These are phyloP conservation scores for Schizochytrium sp. DNA, from an alignment of 108 stramenopile genomes.

Conservation along the genomic window DNA sequence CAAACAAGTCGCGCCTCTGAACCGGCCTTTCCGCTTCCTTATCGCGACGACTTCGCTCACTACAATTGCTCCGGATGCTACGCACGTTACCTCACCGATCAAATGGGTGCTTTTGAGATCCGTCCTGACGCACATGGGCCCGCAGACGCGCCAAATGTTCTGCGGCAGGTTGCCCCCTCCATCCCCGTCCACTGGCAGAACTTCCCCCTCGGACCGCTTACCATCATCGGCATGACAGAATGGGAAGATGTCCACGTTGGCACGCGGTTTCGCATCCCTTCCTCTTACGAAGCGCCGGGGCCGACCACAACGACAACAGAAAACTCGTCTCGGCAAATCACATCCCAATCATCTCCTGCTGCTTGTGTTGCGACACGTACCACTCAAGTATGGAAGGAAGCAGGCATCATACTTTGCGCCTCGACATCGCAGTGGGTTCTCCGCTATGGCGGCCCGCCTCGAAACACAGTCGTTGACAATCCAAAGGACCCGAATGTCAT, in stretches of 20 bases:
- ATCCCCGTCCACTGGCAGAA: neutral
- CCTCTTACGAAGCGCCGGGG: too few relatives aligned
- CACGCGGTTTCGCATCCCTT: neutral
- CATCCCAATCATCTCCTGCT: neutral
- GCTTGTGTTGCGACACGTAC: neutral
- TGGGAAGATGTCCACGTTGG: neutral
- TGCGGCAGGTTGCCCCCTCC: neutral
- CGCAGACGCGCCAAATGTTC: neutral
- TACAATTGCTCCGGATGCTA: neutral
- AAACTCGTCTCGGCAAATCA: too few relatives aligned
- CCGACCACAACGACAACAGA: too few relatives aligned
- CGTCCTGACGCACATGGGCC: neutral
- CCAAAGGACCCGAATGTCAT: neutral
- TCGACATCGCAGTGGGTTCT: neutral
- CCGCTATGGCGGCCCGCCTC: neutral
- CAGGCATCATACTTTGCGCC: neutral
- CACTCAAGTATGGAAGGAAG: neutral
- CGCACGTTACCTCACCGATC: neutral
- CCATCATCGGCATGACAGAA: neutral
- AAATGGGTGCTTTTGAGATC: neutral
- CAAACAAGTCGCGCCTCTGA: neutral
- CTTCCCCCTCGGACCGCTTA: neutral
- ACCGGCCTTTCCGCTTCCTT: neutral
- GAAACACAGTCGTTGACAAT: neutral
- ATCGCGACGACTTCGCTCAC: neutral